These are phyloP conservation scores for Camelina hispida DNA, from an alignment of 345 rosid genomes.

Conservation along the genomic window DNA sequence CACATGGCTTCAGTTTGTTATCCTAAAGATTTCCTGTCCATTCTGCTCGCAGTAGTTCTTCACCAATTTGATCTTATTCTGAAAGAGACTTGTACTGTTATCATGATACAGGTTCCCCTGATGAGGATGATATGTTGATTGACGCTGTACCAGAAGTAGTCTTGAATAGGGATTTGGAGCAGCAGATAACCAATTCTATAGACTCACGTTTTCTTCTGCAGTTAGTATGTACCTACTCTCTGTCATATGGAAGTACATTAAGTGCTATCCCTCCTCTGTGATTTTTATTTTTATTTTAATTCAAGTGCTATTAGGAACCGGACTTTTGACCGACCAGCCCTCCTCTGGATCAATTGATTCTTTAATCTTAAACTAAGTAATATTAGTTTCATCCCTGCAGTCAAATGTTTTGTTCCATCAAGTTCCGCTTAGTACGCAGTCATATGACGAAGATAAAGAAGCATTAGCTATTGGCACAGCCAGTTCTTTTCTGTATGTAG, in stretches of 20 bases:
- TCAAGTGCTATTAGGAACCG: conserved; percentile 30
- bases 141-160: conserved; percentile 60
- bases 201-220: conserved; percentile 89
- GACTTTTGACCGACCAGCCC: too few relatives aligned
- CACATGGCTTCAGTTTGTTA: conserved; percentile 12
- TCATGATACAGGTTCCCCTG: conserved; percentile 60
- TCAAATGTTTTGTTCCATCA: conserved; percentile 74
- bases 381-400: conserved; percentile 58
- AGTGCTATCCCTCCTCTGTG: conserved; percentile 20
- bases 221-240: conserved; percentile 63
- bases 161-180: conserved; percentile 64
- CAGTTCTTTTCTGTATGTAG: conserved; percentile 86
- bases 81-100: conserved; percentile 26
- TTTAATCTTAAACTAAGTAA: conserved; percentile 11
- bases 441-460: conserved; percentile 63
- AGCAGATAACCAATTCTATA: conserved; percentile 75
- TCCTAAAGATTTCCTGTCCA: conserved; percentile 10
- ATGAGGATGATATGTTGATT: conserved; percentile 68
- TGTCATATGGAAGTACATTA: conserved; percentile 23
- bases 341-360: conserved; percentile 26
- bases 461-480: conserved; percentile 87
- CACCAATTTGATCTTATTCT: conserved; percentile 21
- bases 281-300: neutral
- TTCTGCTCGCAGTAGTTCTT: conserved; percentile 25
- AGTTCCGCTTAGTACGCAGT: conserved; percentile 48